phyloP scores from a whole-genome alignment of 345 rosid species.

The Eucalyptus coolabah region DNA sequence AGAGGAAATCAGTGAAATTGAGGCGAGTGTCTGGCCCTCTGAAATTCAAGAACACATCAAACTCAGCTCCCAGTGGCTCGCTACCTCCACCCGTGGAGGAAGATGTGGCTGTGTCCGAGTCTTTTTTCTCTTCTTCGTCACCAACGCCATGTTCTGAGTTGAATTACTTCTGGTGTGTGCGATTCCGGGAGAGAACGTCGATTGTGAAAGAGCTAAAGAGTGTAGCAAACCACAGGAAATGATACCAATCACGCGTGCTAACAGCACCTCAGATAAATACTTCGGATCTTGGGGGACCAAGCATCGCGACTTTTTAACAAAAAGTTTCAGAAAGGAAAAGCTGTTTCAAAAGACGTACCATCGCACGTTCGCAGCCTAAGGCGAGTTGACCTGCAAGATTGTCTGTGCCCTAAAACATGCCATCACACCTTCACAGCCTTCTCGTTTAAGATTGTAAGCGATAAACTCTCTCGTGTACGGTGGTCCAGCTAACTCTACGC shows the following conservation, averaged over 20 bases:
- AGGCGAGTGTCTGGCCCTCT: neutral
- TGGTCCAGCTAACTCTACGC: neutral
- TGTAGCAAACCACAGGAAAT: neutral
- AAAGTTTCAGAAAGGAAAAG: neutral
- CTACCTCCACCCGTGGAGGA: neutral
- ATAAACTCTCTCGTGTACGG: neutral
- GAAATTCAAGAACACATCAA: neutral
- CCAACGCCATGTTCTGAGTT: neutral
- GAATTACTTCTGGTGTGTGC: neutral
- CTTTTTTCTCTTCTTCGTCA: neutral
- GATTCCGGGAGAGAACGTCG: neutral
- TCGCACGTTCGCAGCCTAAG: neutral
- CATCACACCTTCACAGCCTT: neutral
- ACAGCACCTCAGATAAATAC: rapidly evolving
- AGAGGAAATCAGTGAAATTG: neutral
- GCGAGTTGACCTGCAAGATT: neutral
- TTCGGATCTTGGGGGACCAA: neutral
- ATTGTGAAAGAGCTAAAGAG: neutral
- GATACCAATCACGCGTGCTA: neutral
- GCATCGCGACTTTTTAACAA: neutral
- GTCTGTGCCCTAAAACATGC: neutral
- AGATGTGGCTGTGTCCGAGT: neutral
- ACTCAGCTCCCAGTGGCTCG: neutral
- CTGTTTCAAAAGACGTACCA: neutral
- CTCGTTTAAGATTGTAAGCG: neutral